Percentiles rank a stretch among this genome's conserved stretches.
These are phyloP conservation scores for Candida ulmi DNA, from an alignment of 805 yeast genomes.

Conservation along the genomic window DNA sequence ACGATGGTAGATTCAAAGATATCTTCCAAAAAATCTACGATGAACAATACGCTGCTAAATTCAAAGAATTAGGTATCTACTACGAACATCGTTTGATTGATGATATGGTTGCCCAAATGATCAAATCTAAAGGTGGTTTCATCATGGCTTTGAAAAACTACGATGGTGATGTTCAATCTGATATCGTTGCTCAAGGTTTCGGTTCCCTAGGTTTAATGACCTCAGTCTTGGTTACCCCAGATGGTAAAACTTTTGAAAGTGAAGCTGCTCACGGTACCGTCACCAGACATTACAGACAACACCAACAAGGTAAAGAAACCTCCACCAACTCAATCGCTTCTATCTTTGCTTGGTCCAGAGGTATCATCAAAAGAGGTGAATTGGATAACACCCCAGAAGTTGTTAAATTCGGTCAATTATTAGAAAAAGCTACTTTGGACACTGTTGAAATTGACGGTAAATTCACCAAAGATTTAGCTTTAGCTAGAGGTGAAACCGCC, in stretches of 20 bases:
- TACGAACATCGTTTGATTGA: conserved; percentile 81
- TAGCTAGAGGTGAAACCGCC: conserved; percentile 58
- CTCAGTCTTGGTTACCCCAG: conserved; percentile 76
- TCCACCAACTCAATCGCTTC: conserved; percentile 84
- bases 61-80: conserved; percentile 57
- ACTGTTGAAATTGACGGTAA: conserved; percentile 70
- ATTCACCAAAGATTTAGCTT: conserved; percentile 80
- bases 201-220: conserved; percentile 85
- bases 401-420: conserved; percentile 54
- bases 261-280: conserved; percentile 90
- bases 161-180: conserved; percentile 84
- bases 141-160: conserved; percentile 78
- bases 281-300: conserved; percentile 79
- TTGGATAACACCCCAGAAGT: conserved; percentile 70
- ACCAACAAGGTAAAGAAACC: conserved; percentile 77
- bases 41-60: conserved; percentile 45
- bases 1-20: conserved; percentile 80
- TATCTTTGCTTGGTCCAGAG: conserved; percentile 85
- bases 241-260: conserved; percentile 79
- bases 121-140: conserved; percentile 79
- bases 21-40: conserved; percentile 68
- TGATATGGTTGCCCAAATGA: conserved; percentile 88
- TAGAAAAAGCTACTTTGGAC: conserved; percentile 65
- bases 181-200: conserved; percentile 83
- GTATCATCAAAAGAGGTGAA: conserved; percentile 75